These are phyloP conservation scores for Zea luxurians DNA, from an alignment of 176 grass and related monocot species.

Conservation along the genomic window DNA sequence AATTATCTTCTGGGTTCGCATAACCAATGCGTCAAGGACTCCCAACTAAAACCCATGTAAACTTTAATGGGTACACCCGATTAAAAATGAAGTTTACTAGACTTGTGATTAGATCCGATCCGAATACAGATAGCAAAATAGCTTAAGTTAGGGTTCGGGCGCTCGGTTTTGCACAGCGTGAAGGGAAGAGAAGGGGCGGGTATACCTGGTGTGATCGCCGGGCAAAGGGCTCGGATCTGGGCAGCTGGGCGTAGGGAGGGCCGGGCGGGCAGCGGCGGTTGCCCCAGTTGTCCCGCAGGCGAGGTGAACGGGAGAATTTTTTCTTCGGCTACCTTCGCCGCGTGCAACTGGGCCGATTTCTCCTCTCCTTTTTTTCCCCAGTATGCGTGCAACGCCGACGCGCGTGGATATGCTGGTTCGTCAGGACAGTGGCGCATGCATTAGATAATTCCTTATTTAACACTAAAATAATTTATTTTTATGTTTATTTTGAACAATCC, in stretches of 20 bases:
- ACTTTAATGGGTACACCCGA: not conserved
- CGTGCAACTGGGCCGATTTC: no score
- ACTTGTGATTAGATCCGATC: not conserved
- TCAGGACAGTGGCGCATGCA: no score
- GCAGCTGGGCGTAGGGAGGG: not conserved
- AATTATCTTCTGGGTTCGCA: no score
- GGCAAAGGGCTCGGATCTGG: not conserved
- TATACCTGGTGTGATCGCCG: not conserved
- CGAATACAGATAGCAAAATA: not conserved
- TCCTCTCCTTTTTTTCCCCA: no score
- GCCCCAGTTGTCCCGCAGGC: not conserved
- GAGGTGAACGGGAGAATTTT: not conserved
- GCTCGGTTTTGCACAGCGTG: not conserved
- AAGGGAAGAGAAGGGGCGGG: not conserved
- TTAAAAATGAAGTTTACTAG: not conserved
- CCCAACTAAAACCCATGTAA: not conserved
- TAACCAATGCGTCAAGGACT: not conserved
- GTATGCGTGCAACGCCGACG: no score
- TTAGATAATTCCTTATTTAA: no score
- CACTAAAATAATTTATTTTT: no score
- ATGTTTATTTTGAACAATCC: no score
- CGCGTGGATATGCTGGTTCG: no score
- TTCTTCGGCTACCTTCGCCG: no score
- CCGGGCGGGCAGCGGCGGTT: no score
- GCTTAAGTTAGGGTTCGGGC: not conserved